Percentiles rank a stretch among this genome's conserved stretches.
These are phyloP conservation scores for Boletus tylopilopsis DNA, from an alignment of 768 basidiomycete species.

Conservation along the genomic window DNA sequence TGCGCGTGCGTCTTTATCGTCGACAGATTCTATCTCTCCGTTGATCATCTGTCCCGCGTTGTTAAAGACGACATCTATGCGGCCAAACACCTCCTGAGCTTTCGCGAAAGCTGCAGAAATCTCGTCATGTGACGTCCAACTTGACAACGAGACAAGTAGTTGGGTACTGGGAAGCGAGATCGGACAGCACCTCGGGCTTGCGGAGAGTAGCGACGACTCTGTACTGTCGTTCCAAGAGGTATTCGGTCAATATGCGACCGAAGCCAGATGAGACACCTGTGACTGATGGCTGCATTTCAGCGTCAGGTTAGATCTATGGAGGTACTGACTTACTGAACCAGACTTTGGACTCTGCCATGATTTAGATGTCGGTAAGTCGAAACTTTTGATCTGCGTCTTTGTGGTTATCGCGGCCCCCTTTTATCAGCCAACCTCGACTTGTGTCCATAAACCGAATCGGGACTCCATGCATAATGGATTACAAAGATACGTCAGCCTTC, in stretches of 20 bases:
- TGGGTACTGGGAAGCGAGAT: slow-evolving; percentile 27
- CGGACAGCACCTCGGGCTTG: slow-evolving; percentile 32
- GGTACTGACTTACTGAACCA: slow-evolving; percentile 1
- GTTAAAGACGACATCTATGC: slow-evolving; percentile 37
- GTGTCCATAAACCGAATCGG: no score
- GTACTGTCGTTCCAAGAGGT: slow-evolving; percentile 33
- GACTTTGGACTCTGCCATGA: slow-evolving; percentile 1
- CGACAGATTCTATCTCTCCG: slow-evolving; percentile 35
- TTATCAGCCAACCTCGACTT: background rate
- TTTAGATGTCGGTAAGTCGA: background rate
- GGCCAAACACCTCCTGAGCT: slow-evolving; percentile 31
- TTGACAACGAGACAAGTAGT: slow-evolving; percentile 20
- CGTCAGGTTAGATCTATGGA: background rate
- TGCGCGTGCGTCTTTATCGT: slow-evolving; percentile 28
- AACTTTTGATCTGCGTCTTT: no score
- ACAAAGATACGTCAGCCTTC: no score
- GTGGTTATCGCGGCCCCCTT: background rate
- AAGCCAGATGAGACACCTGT: slow-evolving; percentile 40
- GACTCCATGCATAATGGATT: no score
- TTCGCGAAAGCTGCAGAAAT: slow-evolving; percentile 27
- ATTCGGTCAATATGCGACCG: slow-evolving; percentile 34
- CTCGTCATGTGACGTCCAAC: slow-evolving; percentile 31
- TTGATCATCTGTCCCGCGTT: slow-evolving; percentile 31
- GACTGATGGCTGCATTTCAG: slow-evolving; percentile 23
- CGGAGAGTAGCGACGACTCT: slow-evolving; percentile 43